Percentiles rank a stretch among this genome's conserved stretches.
Evolutionary conservation across 306 rosid genomes (phyloP).

Genomic region (Pyrus communis): DNA sequence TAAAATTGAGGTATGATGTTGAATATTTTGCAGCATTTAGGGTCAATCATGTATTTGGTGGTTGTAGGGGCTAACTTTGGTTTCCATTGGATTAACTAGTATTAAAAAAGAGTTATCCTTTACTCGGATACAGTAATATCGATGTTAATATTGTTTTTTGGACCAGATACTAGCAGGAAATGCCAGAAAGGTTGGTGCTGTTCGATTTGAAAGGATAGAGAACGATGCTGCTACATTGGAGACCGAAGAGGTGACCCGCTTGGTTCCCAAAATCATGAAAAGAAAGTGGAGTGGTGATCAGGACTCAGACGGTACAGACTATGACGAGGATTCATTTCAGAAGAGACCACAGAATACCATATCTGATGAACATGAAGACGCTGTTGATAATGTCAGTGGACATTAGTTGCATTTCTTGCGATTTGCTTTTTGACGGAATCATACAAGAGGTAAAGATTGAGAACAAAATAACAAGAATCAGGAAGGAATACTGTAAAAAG

Average conservation of each 20-base stretch:
- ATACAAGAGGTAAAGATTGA: constrained; percentile 27
- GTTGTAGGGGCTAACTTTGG: background rate
- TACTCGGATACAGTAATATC: background rate
- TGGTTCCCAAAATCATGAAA: constrained; percentile 76
- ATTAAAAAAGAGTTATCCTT: background rate
- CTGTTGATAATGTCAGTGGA: constrained; percentile 30
- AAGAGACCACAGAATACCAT: constrained; percentile 38
- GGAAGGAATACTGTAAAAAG: constrained; percentile 12
- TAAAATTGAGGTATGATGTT: constrained; percentile 67
- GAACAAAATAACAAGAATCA: constrained; percentile 18
- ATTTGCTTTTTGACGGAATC: constrained; percentile 38
- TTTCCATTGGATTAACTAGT: background rate
- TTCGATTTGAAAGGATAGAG: constrained; percentile 75
- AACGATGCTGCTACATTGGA: constrained; percentile 34
- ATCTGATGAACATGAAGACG: constrained; percentile 41
- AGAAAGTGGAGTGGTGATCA: constrained; percentile 59
- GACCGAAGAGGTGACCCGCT: constrained; percentile 56
- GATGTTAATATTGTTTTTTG: constrained; percentile 9
- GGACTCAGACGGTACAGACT: constrained; percentile 45
- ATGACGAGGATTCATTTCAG: constrained; percentile 47
- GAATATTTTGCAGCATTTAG: constrained; percentile 3
- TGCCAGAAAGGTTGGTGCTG: constrained; percentile 93
- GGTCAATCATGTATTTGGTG: background rate
- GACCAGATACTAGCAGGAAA: constrained; percentile 90
- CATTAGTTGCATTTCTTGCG: constrained; percentile 13